Base-by-base conservation (phyloP, 441 rosid species). In the Populus trichocarpa region DNA sequence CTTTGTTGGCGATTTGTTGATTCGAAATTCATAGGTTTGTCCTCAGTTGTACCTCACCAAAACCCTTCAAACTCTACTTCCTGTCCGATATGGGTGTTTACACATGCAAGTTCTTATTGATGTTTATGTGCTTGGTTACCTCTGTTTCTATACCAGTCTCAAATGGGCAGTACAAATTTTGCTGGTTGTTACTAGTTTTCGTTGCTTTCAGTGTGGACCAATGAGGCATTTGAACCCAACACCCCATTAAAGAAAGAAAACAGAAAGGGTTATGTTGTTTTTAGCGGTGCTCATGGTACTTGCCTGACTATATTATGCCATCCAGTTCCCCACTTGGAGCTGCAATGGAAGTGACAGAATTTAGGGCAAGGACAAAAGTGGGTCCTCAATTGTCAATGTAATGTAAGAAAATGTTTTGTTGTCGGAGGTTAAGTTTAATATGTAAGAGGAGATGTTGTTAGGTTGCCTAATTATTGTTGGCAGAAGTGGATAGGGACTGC, bases 1-100 rank as follows among this genome's bases (percentile, higher is more conserved):
- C 35, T 16, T 42, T 59, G 36, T 16, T 36, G 59, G 46, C n/a
- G 59, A 67, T 75, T 71, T 72, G 65, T 76, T 76, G 18, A 72
- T 59, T 71, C 69, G 40, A 67, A 74, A 64, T 23, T 14, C 42
- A 25, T 23, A 38, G 57, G 42, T 42, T 2, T 67, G 30, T 38
- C 36, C 61, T 53, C 9, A 18, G 61, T 53, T 53, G 61, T 18
- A 30, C 2, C 57, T 7, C 57, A 14, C 20, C 57, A 50, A 50
- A 50, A 35, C 38, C 38, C 38, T 14, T 35, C 0, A 7, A 5
- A 5, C 38, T 35, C 38, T 2, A 35, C 38, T 35, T 35, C 8
- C 8, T 35, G 38, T 6, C 38, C 8, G 38, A 35, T 35, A 35
- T 35, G 38, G 38, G 0, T 50, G 7, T 50, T 50, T 50, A 50